Base-by-base conservation (phyloP, 2,329 filamentous ascomycete species). In the Phaeophleospora eucalypticola region DNA sequence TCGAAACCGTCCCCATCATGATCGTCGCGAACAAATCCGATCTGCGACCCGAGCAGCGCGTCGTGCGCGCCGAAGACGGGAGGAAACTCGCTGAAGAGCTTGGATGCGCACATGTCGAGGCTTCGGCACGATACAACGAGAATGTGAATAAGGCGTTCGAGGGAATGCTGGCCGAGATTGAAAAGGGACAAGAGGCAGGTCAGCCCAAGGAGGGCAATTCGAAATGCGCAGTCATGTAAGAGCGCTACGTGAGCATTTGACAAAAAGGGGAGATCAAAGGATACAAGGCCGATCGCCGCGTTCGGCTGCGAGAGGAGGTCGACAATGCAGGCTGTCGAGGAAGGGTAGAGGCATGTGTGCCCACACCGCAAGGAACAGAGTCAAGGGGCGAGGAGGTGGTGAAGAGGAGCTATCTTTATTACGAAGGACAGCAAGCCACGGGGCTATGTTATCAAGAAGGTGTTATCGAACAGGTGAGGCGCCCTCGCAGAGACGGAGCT, bases 21-120 rank as follows among this genome's bases (percentile, higher is more conserved):
- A 85, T 98, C 52, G 90, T 98, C 44, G 93, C 89, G 60, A 98
- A 98, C 77, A 98, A 98, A 76, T 90, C 85, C 66, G 93, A 98
- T 69, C 77, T 98, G 48, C 84, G 88, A 51, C 84, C 89, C 43
- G 91, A 96, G 68, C 89, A 95, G 72, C 86, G 93, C 58, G 90
- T 97, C 70, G 89, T 98, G 58, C 84, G 82, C 24, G 71, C 83
- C 42, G 89, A 95, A 56, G 87, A 95, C 59, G 93, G 90, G 58
- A 86, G 86, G 67, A 86, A 85, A 64, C 74, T 96, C 35, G 84
- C 86, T 6, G 86, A 91, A 61, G 87, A 93, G 70, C 86, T 95
- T 68, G 83, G 88, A 54, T 97, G 91, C 70, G 89, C 86, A 32
- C 96, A 89, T 81, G 95, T 89, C 39, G 93, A 98, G 72, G 89